Conservation (phyloP, 257 asterid species). For the Plectranthus barbatus region DNA sequence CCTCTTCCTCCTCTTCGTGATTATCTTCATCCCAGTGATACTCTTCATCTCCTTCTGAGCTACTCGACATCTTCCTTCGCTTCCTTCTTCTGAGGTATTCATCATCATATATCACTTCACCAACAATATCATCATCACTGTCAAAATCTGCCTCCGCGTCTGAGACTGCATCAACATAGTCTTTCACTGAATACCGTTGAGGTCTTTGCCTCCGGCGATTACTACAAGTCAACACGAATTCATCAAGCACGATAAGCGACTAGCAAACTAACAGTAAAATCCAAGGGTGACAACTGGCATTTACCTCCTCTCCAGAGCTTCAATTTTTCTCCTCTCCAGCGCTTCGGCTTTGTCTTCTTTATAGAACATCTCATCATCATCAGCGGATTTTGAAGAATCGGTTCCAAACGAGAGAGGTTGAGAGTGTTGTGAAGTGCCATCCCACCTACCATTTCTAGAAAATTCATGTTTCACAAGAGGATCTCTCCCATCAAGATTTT, state of each 20-base stretch:
- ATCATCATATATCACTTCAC: constrained; percentile 93
- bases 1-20: constrained; percentile 84
- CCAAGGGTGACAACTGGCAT: background rate
- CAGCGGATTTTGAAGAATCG: constrained; percentile 49
- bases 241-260: background rate
- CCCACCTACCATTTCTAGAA: constrained; percentile 58
- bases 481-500: constrained; percentile 52
- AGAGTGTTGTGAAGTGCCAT: constrained; percentile 53
- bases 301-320: constrained; percentile 75
- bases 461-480: constrained; percentile 40
- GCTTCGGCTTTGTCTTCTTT: constrained; percentile 43
- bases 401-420: constrained; percentile 33
- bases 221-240: constrained; percentile 28
- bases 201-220: constrained; percentile 90
- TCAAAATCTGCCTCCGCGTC: constrained; percentile 77
- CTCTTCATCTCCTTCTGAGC: constrained; percentile 96
- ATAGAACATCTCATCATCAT: constrained; percentile 20
- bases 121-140: constrained; percentile 94
- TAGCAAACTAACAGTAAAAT: background rate
- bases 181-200: constrained; percentile 66
- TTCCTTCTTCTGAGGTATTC: constrained; percentile 66
- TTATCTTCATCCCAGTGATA: constrained; percentile 73
- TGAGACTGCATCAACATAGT: constrained; percentile 66
- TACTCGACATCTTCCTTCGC: constrained; percentile 59
- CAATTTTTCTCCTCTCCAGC: constrained; percentile 67